Evolutionary conservation across 768 basidiomycete genomes (phyloP).

Genomic region (Fistulinella prunicolor): DNA sequence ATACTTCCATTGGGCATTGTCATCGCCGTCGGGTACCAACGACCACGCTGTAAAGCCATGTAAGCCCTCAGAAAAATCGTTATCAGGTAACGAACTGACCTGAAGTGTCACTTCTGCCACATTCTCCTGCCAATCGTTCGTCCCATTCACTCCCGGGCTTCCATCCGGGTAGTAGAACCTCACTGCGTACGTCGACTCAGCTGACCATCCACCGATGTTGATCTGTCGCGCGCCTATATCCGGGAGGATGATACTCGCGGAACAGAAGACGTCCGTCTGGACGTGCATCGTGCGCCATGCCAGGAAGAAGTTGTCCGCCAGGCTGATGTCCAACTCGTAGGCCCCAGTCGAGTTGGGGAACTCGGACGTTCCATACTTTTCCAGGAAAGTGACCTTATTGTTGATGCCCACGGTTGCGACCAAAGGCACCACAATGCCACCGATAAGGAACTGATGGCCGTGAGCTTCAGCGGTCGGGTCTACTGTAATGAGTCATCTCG

Average conservation of each 20-base stretch:
- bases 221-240: conserved; percentile 54
- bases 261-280: conserved; percentile 78
- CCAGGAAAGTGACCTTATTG: conserved; percentile 77
- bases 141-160: conserved; percentile 61
- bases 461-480: not conserved
- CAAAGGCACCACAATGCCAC: conserved; percentile 67
- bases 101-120: conserved; percentile 54
- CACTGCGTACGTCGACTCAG: conserved; percentile 67
- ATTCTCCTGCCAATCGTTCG: conserved; percentile 81
- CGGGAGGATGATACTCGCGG: conserved; percentile 68
- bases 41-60: conserved; percentile 45
- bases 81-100: conserved; percentile 30
- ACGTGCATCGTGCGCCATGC: conserved; percentile 80
- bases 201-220: conserved; percentile 51
- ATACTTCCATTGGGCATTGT: conserved; percentile 72
- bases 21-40: conserved; percentile 73
- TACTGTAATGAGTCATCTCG: no score
- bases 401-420: conserved; percentile 76
- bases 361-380: conserved; percentile 66
- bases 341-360: conserved; percentile 71
- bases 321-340: conserved; percentile 69
- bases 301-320: conserved; percentile 39
- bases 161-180: conserved; percentile 74
- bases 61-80: not conserved
- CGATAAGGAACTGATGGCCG: conserved; percentile 40